Conservation (phyloP, 2,329 filamentous ascomycete genomes). For the Ascochyta viciae-villosae region DNA sequence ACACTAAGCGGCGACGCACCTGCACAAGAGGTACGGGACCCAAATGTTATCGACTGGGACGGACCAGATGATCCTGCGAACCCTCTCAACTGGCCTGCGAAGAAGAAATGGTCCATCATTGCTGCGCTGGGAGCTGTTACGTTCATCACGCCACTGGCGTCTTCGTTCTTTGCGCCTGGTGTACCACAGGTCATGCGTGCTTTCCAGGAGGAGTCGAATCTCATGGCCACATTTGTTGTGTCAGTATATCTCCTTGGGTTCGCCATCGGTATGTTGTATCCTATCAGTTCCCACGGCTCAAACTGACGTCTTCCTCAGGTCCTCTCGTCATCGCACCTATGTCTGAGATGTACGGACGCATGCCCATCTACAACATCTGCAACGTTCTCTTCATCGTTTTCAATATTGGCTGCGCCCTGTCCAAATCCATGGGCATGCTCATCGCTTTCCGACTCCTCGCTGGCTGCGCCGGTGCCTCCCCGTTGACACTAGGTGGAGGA, state of each 20-base stretch:
- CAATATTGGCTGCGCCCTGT: conserved; percentile 53
- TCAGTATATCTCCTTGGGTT: conserved; percentile 51
- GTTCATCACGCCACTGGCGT: conserved; percentile 49
- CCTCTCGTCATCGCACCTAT: conserved; percentile 49
- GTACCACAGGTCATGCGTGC: conserved; percentile 58
- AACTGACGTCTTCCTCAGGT: conserved; percentile 22
- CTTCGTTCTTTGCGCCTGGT: conserved; percentile 63
- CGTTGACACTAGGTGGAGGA: conserved; percentile 46
- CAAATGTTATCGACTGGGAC: conserved; percentile 46
- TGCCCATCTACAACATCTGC: conserved; percentile 41
- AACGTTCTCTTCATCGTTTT: conserved; percentile 61
- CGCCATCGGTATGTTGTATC: conserved; percentile 28
- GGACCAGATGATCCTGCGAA: conserved; percentile 49
- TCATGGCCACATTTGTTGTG: conserved; percentile 48
- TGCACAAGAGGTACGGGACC: conserved; percentile 24
- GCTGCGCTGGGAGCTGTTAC: conserved; percentile 44
- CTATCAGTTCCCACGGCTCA: neutral
- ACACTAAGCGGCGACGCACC: conserved; percentile 26
- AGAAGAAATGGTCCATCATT: conserved; percentile 48
- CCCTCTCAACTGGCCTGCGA: conserved; percentile 48
- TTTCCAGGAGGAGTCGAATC: conserved; percentile 40
- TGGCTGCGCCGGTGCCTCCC: conserved; percentile 43
- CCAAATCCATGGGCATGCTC: conserved; percentile 46
- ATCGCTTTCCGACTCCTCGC: conserved; percentile 48
- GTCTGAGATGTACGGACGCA: conserved; percentile 47